Percentiles rank a stretch among this genome's conserved stretches.
Conservation (phyloP, 768 basidiomycete genomes). For the Lactarius sanguifluus region DNA sequence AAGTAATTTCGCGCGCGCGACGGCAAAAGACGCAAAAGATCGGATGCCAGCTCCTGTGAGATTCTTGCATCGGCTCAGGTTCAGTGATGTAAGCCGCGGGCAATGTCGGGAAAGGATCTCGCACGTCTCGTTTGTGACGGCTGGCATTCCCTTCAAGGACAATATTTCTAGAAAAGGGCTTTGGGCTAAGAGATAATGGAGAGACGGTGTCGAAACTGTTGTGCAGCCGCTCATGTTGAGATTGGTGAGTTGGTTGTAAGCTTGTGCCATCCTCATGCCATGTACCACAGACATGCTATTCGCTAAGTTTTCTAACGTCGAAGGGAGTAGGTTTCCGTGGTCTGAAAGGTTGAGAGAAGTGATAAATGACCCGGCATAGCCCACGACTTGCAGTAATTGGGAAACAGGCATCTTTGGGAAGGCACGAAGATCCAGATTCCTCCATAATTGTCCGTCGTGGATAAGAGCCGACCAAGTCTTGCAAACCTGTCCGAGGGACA, state of each 20-base stretch:
- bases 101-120: slow-evolving; percentile 62
- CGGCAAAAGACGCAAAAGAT: slow-evolving; percentile 45
- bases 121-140: slow-evolving; percentile 74
- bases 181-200: slow-evolving; percentile 67
- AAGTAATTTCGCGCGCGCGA: slow-evolving; percentile 48
- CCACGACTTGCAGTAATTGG: slow-evolving; percentile 53
- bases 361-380: slow-evolving; percentile 63
- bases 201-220: slow-evolving; percentile 58
- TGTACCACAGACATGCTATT: slow-evolving; percentile 52
- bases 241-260: slow-evolving; percentile 65
- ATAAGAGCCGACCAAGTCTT: slow-evolving; percentile 72
- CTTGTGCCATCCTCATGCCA: slow-evolving; percentile 36
- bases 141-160: slow-evolving; percentile 63
- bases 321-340: slow-evolving; percentile 50
- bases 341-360: slow-evolving; percentile 62
- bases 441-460: slow-evolving; percentile 89
- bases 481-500: slow-evolving; percentile 57
- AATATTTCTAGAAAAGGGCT: slow-evolving; percentile 60
- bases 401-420: slow-evolving; percentile 57
- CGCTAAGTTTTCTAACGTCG: slow-evolving; percentile 52
- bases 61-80: slow-evolving; percentile 70
- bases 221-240: slow-evolving; percentile 76
- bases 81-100: slow-evolving; percentile 54
- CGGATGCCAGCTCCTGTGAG: slow-evolving; percentile 65
- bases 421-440: slow-evolving; percentile 55